phyloP scores from a whole-genome alignment of 768 basidiomycete species.

The Pulveroboletus sp. region DNA sequence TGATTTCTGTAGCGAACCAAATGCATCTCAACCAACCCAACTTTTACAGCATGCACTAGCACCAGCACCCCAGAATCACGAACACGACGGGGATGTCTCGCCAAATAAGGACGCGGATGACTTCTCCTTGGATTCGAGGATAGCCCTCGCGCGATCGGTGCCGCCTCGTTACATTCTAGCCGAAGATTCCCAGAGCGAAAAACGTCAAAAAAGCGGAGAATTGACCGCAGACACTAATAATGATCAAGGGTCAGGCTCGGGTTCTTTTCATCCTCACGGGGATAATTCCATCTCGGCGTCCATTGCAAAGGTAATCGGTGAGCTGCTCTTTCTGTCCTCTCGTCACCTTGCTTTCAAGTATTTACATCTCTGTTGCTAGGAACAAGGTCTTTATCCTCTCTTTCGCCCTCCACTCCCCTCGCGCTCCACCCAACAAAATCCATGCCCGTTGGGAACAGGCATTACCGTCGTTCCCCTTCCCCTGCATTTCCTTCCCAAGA shows the following conservation, averaged over 20 bases:
- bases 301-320: slow-evolving; percentile 31
- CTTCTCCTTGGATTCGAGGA: slow-evolving; percentile 41
- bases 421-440: slow-evolving; percentile 16
- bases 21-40: slow-evolving; percentile 55
- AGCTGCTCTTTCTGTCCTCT: slow-evolving; percentile 23
- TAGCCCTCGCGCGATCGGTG: slow-evolving; percentile 31
- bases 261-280: slow-evolving; percentile 21
- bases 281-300: slow-evolving; percentile 26
- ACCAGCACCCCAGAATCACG: slow-evolving; percentile 14
- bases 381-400: slow-evolving; percentile 35
- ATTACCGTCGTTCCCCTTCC: slow-evolving; percentile 35
- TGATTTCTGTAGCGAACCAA: slow-evolving; percentile 39
- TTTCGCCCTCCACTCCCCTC: slow-evolving; percentile 25
- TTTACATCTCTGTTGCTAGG: slow-evolving; percentile 27
- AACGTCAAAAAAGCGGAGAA: slow-evolving; percentile 25
- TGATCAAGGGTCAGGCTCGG: slow-evolving; percentile 26
- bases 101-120: slow-evolving; percentile 22
- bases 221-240: neutral
- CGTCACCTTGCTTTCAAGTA: slow-evolving; percentile 20
- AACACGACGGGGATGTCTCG: slow-evolving; percentile 11
- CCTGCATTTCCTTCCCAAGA: slow-evolving; percentile 54
- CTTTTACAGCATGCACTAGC: slow-evolving; percentile 47
- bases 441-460: slow-evolving; percentile 21
- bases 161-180: slow-evolving; percentile 48
- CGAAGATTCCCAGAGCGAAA: slow-evolving; percentile 56